Evolutionary conservation across 2,329 filamentous ascomycete species (phyloP), one percentile per base, ranked within the genome.

Genomic region (Alternaria atra): DNA sequence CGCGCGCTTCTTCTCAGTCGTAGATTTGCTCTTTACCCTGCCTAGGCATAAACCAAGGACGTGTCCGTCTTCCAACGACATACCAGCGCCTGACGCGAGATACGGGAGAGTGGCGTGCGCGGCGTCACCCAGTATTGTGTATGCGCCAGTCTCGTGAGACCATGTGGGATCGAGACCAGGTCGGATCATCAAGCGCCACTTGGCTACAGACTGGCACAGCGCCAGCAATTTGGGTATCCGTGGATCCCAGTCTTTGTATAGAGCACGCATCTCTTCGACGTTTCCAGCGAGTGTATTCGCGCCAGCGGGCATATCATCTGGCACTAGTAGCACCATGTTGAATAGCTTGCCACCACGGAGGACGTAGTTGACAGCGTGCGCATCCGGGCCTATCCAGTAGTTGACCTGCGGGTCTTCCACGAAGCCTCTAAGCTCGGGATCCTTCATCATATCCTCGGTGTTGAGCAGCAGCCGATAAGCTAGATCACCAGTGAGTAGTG

Each of bases 81-180:
- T 88, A 2, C 86, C 86, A 0, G 86, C 86, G 2, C 85, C 83
- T 6, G 78, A 82, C 2, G 86, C 86, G 0, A 89, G 79, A 69
- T 90, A 90, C 0, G 88, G 89, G 0, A 90, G 79, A 0, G 87
- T 90, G 6, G 88, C 87, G 63, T 90, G 87, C 2, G 87, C 86
- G 0, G 87, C 86, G 67, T 90, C 88, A 0, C 89, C 88, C 0
- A 90, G 79, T 69, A 90, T 82, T 0, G 85, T 84, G 67, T 88
- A 88, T 0, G 84, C 78, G 0, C 83, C 86, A 0, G 81, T 84
- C 0, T 82, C 75, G 63, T 89, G 84, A 0, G 81, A 85, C 88
- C 88, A 90, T 1, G 80, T 78, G 5, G 76, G 72, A n/a, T 83
- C 81, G 37, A 88, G 80, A 5, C 83, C 83, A 1, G 82, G 82